Base-by-base conservation (phyloP, 192 early-diverging fungal species). In the Mortierella claussenii region DNA sequence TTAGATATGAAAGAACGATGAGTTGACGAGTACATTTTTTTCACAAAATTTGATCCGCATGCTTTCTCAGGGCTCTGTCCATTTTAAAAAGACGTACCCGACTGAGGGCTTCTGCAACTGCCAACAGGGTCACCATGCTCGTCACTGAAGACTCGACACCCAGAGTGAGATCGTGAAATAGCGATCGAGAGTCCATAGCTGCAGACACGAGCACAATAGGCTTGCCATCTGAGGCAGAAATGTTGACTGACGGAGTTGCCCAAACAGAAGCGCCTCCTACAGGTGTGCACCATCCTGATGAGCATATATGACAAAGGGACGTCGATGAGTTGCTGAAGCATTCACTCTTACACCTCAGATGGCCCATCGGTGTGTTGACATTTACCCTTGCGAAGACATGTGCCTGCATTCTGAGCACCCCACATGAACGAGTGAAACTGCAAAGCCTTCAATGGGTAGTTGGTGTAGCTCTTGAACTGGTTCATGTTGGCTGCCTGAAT, bases 391-490 rank as follows among this genome's bases (percentile, higher is more conserved):
- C 88, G 78, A 13, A 95, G 80, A 69, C 94, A 95, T 2, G 89
- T 86, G 6, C 54, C 70, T 7, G 90, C 58, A 81, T 95, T 79
- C 28, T 81, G 55, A n/a, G 89, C 89, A 2, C 85, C 89, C 61
- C 76, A 90, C 91, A 93, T 94, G 46, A 88, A 83, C 21, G 85
- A 81, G 44, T 89, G 73, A 54, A 95, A 90, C 68, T 95, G 83
- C 32, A 92, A 80, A 0, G 89, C 71, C 80, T 90, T 87, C 7
- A 93, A 65, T 7, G 91, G 93, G 61, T 88, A 93, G 3, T 65
- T 53, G 20, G n/a, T 52, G 60, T 91, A 93, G 1, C 67, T 46
- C 24, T 67, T 64, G 18, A 50, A 26, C 55, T 55, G n/a, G 44
- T 63, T 55, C 40, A 56, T 53, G 26, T 36, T 78, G 54, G 71